A percentile compares a stretch with the other conserved stretches of the same genome.
Evolutionary conservation across 2,329 filamentous ascomycete species (phyloP).

Genomic region (Calonectria henricotiae): DNA sequence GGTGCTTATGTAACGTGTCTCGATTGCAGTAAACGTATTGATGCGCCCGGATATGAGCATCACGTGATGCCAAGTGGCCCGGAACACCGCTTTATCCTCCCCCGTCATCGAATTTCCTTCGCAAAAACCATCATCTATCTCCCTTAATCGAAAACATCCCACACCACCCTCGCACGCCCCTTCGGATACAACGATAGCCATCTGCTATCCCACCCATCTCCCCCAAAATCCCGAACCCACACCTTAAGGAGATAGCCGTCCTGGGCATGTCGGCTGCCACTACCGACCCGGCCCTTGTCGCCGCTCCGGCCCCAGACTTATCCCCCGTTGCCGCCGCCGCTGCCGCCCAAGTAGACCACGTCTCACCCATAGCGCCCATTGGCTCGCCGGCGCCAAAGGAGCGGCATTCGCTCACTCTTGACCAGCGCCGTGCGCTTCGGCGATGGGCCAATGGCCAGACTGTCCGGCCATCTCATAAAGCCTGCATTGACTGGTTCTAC

Average conservation of each 20-base stretch:
- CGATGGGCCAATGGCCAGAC: constrained; percentile 73
- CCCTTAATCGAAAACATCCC: constrained; percentile 60
- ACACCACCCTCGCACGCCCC: constrained; percentile 51
- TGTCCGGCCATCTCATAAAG: constrained; percentile 73
- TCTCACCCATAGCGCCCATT: constrained; percentile 37
- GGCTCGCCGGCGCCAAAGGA: constrained; percentile 58
- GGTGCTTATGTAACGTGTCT: constrained; percentile 34
- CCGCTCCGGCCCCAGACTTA: constrained; percentile 55
- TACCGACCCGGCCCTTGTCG: constrained; percentile 60
- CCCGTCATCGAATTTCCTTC: constrained; percentile 55
- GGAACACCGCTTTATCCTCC: constrained; percentile 44
- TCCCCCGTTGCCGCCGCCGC: constrained; percentile 48
- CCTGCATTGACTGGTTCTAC: constrained; percentile 77
- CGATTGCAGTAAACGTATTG: constrained; percentile 17
- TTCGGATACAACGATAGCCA: constrained; percentile 63
- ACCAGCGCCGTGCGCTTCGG: constrained; percentile 74
- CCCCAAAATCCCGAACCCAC: constrained; percentile 54
- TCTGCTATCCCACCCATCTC: constrained; percentile 47
- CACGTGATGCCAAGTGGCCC: constrained; percentile 41
- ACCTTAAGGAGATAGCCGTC: constrained; percentile 53
- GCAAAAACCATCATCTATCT: constrained; percentile 49
- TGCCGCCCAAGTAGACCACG: constrained; percentile 41
- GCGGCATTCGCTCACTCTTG: constrained; percentile 74
- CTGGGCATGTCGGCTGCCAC: constrained; percentile 58
- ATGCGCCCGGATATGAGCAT: constrained; percentile 9